Evolutionary conservation across 768 basidiomycete genomes (phyloP).

Genomic region (Calocybe gangraenosa): DNA sequence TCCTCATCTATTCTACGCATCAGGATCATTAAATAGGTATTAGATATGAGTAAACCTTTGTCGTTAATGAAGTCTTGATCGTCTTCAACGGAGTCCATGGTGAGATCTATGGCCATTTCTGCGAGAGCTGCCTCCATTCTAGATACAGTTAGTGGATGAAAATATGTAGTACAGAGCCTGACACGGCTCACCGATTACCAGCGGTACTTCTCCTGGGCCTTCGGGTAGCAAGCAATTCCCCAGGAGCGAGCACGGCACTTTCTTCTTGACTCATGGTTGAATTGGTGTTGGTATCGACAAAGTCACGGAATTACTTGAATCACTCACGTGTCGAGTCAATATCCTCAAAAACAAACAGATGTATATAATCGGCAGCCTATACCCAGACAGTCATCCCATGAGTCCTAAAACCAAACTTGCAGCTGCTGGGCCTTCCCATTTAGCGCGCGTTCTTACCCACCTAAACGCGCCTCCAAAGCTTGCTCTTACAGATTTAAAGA

Average conservation of each 20-base stretch:
- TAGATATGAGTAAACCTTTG: constrained; percentile 41
- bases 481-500: constrained; percentile 42
- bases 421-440: constrained; percentile 44
- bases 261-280: constrained; percentile 8
- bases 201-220: constrained; percentile 70
- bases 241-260: constrained; percentile 21
- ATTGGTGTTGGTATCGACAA: too few species aligned
- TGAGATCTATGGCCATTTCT: constrained; percentile 56
- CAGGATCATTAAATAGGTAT: constrained; percentile 7
- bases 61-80: constrained; percentile 68
- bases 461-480: constrained; percentile 53
- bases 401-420: constrained; percentile 18
- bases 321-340: neutral
- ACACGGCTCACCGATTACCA: constrained; percentile 58
- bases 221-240: constrained; percentile 50
- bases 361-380: too few species aligned
- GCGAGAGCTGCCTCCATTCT: constrained; percentile 81
- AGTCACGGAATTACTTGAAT: too few species aligned
- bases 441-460: constrained; percentile 48
- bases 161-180: neutral
- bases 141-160: constrained; percentile 5
- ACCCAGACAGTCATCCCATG: too few species aligned
- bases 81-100: constrained; percentile 59
- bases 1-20: constrained; percentile 57
- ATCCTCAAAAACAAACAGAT: constrained; percentile 9